A percentile compares a stretch with the other conserved stretches of the same genome.
Evolutionary conservation across 2,329 filamentous ascomycete species (phyloP).

Genomic region (Arthrobotrys sphaeroides): DNA sequence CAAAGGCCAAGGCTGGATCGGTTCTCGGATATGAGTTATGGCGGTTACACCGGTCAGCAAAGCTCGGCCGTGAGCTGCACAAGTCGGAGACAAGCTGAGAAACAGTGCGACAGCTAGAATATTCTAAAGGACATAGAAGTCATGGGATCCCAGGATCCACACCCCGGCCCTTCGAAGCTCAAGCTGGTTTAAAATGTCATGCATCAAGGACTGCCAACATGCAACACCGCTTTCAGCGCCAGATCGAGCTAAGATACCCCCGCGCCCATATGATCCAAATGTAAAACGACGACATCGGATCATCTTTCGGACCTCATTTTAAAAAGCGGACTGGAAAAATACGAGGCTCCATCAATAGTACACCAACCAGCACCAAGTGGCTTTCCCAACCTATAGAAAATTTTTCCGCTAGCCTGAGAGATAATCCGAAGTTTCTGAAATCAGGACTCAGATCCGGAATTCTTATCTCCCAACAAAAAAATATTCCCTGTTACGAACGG

Average conservation of each 20-base stretch:
- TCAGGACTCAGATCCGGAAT: not conserved
- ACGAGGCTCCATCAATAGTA: slow-evolving; percentile 11
- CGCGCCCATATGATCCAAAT: slow-evolving; percentile 2
- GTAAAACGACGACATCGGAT: slow-evolving; percentile 16
- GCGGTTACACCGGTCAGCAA: slow-evolving; percentile 18
- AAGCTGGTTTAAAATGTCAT: slow-evolving; percentile 12
- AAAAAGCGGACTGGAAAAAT: not conserved
- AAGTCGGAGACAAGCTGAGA: not conserved
- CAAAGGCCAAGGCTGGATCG: slow-evolving; percentile 10
- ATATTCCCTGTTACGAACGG: slow-evolving; percentile 26
- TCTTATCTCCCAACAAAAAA: slow-evolving; percentile 53
- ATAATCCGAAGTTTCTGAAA: slow-evolving; percentile 41
- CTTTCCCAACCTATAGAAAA: slow-evolving; percentile 43
- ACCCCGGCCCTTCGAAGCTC: slow-evolving; percentile 16
- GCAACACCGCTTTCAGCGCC: slow-evolving; percentile 19
- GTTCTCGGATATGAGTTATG: slow-evolving; percentile 5
- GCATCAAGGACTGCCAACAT: slow-evolving; percentile 31
- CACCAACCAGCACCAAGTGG: not conserved
- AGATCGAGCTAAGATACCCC: not conserved
- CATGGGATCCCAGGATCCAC: slow-evolving; percentile 21
- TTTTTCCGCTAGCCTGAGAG: slow-evolving; percentile 45
- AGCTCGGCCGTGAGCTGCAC: slow-evolving; percentile 4
- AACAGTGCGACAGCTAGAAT: slow-evolving; percentile 33
- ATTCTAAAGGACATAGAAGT: slow-evolving; percentile 29
- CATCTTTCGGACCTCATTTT: slow-evolving; percentile 41